These are phyloP conservation scores for Stephania yunnanensis DNA, from an alignment of 164 flowering plant genomes.

Conservation along the genomic window DNA sequence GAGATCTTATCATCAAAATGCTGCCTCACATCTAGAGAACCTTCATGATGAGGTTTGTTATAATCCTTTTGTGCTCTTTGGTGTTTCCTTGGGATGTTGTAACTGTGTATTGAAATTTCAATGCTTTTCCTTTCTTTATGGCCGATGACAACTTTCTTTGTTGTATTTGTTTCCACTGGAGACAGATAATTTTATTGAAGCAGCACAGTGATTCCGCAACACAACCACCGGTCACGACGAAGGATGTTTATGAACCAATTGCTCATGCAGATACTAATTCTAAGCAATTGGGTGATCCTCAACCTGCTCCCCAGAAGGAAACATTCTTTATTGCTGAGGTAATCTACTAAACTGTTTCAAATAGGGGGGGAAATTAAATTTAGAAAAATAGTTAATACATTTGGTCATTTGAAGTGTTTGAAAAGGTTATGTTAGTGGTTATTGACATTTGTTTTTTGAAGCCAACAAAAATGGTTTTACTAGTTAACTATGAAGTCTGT, in stretches of 20 bases:
- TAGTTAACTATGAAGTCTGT: neutral
- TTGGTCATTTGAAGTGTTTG: too few relatives aligned
- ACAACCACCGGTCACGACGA: conserved; percentile 19
- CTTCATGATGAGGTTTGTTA: conserved; percentile 57
- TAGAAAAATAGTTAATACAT: too few relatives aligned
- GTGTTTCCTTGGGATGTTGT: neutral
- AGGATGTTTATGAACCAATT: conserved; percentile 25
- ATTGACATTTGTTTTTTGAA: too few relatives aligned
- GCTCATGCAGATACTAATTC: conserved; percentile 20
- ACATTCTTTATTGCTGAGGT: conserved; percentile 56
- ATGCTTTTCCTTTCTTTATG: neutral
- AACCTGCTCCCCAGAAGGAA: conserved; percentile 15
- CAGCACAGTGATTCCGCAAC: conserved; percentile 32
- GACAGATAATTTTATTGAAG: conserved; percentile 47
- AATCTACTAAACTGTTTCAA: conserved; percentile 7
- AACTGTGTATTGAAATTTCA: neutral
- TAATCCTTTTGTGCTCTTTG: neutral
- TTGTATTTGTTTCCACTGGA: conserved; percentile 17
- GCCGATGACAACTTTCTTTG: neutral
- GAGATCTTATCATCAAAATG: conserved; percentile 58
- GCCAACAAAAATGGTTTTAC: neutral
- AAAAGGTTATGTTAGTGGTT: too few relatives aligned
- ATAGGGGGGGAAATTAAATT: too few relatives aligned
- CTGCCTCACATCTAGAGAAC: conserved; percentile 48
- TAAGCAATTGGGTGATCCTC: conserved; percentile 27